These are phyloP conservation scores for Suhomyces tanzawaensis DNA, from an alignment of 805 yeast genomes.

Conservation along the genomic window DNA sequence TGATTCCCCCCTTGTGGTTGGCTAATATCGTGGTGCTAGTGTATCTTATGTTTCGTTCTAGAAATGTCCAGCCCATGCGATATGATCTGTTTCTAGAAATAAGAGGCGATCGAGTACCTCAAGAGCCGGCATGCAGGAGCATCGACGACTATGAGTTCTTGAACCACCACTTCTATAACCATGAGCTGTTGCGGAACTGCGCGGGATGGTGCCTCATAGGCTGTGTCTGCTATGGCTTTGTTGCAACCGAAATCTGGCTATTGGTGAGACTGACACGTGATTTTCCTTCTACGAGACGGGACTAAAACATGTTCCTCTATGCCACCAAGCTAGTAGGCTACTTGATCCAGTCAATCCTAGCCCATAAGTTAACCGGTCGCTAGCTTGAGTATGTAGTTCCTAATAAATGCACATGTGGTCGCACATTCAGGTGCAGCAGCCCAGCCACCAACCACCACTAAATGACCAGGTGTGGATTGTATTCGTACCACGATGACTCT, in stretches of 20 bases:
- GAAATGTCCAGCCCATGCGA: conserved; percentile 8
- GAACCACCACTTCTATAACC: conserved; percentile 2
- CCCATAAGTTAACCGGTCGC: no score
- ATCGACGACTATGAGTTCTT: conserved; percentile 19
- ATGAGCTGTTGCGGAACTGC: background rate
- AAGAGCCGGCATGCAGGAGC: conserved; percentile 2
- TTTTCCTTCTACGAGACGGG: no score
- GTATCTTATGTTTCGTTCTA: conserved; percentile 4
- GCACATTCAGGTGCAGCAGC: no score
- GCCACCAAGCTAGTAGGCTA: no score
- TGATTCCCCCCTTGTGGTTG: conserved; percentile 22
- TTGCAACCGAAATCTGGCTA: background rate
- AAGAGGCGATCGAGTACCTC: conserved; percentile 7
- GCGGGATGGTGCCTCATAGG: background rate
- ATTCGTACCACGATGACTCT: no score
- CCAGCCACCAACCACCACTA: no score
- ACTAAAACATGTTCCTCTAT: no score
- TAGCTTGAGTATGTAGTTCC: no score
- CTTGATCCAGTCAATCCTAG: no score
- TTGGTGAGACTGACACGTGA: no score
- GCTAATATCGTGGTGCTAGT: conserved; percentile 8
- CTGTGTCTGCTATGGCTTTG: background rate
- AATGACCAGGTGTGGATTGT: no score
- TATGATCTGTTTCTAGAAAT: conserved; percentile 10
- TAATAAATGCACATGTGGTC: no score